Percentiles rank a stretch among this genome's conserved stretches.
Conservation (phyloP, 768 basidiomycete species). For the Suillus subalutaceus region DNA sequence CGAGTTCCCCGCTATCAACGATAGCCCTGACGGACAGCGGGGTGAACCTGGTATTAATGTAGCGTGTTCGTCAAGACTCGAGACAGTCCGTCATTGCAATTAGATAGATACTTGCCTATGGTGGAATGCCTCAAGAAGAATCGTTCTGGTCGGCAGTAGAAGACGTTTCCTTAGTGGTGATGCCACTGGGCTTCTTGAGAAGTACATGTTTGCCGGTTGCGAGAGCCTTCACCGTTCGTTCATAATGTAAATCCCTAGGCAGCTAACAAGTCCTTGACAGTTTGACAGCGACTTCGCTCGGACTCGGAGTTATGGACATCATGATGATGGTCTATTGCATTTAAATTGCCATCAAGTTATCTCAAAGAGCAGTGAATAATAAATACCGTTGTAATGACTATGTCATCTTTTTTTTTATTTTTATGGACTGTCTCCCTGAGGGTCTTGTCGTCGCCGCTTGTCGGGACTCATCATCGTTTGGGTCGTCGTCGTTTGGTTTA, state of each 20-base stretch:
- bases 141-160: constrained; percentile 43
- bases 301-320: constrained; percentile 52
- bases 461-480: background rate
- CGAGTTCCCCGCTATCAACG: constrained; percentile 56
- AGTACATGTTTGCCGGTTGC: constrained; percentile 64
- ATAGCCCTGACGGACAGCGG: constrained; percentile 55
- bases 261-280: constrained; percentile 34
- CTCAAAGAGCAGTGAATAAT: constrained; percentile 5
- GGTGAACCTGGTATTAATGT: constrained; percentile 48
- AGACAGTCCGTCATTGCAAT: background rate
- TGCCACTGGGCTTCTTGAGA: constrained; percentile 57
- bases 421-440: background rate
- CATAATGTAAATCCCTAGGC: constrained; percentile 61
- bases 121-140: constrained; percentile 64
- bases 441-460: background rate
- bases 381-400: background rate
- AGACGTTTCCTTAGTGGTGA: constrained; percentile 56
- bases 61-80: constrained; percentile 36
- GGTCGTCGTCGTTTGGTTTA: too few species aligned
- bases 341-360: constrained; percentile 49
- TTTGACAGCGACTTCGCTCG: constrained; percentile 21
- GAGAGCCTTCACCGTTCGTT: constrained; percentile 68
- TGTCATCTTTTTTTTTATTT: background rate
- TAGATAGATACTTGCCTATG: constrained; percentile 40
- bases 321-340: constrained; percentile 47